Evolutionary conservation across 306 rosid genomes (phyloP), one percentile per base, ranked within the genome.

Genomic region (Trifolium subterraneum): DNA sequence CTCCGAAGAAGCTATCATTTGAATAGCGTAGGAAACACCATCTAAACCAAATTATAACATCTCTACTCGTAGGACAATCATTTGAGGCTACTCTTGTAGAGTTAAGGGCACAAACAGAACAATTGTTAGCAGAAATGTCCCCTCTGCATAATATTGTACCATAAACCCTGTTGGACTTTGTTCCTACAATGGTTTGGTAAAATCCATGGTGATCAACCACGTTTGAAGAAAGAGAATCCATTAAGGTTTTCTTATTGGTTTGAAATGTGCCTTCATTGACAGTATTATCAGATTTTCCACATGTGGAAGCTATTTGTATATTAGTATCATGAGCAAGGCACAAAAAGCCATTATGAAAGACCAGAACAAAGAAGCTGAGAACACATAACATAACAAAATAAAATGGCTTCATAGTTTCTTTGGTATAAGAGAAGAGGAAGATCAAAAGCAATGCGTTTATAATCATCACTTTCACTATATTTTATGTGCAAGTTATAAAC

Each of bases 1-100:
- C 15, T 2, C 88, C 88, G 6, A 83, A 41, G 73, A 87, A 85
- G 47, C 81, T 76, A 16, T 52, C 71, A 11, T 42, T 42, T 5
- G 48, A 42, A 42, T 42, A 42, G 48, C n/a, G 48, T 42, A 42
- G 48, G 48, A 42, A 42, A 42, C 48, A 42, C 48, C 48, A 42
- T 42, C n/a, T 42, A 42, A 12, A 42, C 48, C 48, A 42, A 42
- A 42, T 11, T 11, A 6, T 12, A 42, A 42, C n/a, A 42, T 42
- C 48, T 42, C 48, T 42, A 42, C 6, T 3, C n/a, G 3, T 42
- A 42, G n/a, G n/a, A 42, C n/a, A 42, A 42, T 4, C n/a, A 42
- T 42, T 12, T 12, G n/a, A 42, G n/a, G 48, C 5, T 42, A 12
- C 48, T 42, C 48, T 42, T 12, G 48, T 42, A 42, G 48, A 42